Evolutionary conservation across 257 asterid species (phyloP), one percentile per base, ranked within the genome.

Genomic region (Leptodermis oblonga): DNA sequence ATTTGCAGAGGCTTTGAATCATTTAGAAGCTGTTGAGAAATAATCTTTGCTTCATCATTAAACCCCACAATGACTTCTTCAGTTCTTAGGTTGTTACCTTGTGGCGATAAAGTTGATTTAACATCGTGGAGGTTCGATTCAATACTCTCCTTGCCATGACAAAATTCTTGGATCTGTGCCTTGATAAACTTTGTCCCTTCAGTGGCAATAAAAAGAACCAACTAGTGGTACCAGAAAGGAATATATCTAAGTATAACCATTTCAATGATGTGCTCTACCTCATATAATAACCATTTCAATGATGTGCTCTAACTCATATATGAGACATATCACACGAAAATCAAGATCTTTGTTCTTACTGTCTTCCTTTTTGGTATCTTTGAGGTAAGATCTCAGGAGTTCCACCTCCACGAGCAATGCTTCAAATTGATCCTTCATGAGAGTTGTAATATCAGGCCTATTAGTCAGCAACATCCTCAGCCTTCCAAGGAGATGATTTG

Each of bases 301-400:
- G 28, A 65, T 31, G 60, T 67, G 41, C 13, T 66, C 73, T 54
- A 51, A n/a, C n/a, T 76, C 45, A 51, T 60, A 55, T 5, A 53
- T 71, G 23, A 51, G 49, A 36, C 73, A 7, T 10, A 26, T 5
- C 20, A 58, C 6, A 22, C 17, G 34, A 20, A 33, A 15, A 30
- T 1, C 46, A 2, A 49, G 59, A 28, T 49, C 67, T 54, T 17
- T 13, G 3, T 60, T 52, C 13, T 61, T 22, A 0, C n/a, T 13
- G 13, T 65, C 28, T n/a, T 33, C 34, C 14, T 18, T 20, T n/a
- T 23, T 23, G 1, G 3, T 7, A 26, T 49, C 52, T 1, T 17
- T 5, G 0, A 36, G 43, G 20, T 49, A 25, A 23, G 46, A 7
- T 22, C 17, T 26, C 20, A 63, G 23, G 42, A 62, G 7, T 1